Percentiles rank a stretch among this genome's conserved stretches.
These are phyloP conservation scores for Parmales sp. DNA, from an alignment of 108 stramenopile genomes.

Conservation along the genomic window DNA sequence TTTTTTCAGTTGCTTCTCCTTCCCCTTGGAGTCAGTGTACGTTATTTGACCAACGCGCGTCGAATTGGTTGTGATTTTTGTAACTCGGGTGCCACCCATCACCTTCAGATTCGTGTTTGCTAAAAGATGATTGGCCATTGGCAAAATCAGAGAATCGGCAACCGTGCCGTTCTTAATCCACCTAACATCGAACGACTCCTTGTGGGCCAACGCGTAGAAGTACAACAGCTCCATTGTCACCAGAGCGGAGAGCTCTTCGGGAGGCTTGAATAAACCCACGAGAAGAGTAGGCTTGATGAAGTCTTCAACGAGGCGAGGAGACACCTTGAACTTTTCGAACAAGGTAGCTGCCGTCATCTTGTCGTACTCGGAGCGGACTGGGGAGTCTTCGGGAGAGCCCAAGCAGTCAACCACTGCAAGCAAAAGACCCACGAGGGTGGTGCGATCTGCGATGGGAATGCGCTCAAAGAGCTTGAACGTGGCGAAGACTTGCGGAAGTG, in stretches of 20 bases:
- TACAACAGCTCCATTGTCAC: slow-evolving; percentile 88
- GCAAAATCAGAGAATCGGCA: slow-evolving; percentile 61
- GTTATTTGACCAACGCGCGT: not conserved
- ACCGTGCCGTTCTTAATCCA: slow-evolving; percentile 86
- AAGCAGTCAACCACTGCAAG: slow-evolving; percentile 75
- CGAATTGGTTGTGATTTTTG: slow-evolving; percentile 34
- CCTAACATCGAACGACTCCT: slow-evolving; percentile 82
- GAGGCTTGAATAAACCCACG: slow-evolving; percentile 71
- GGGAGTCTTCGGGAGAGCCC: slow-evolving; percentile 44
- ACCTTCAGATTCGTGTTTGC: slow-evolving; percentile 47
- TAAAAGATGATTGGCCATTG: slow-evolving; percentile 53
- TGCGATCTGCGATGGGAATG: slow-evolving; percentile 68
- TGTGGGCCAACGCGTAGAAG: slow-evolving; percentile 89
- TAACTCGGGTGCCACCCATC: slow-evolving; percentile 61
- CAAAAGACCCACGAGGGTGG: slow-evolving; percentile 75
- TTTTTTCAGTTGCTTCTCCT: not conserved
- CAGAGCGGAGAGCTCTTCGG: slow-evolving; percentile 78
- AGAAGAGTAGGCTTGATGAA: slow-evolving; percentile 71
- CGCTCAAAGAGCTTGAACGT: slow-evolving; percentile 81
- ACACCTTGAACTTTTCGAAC: slow-evolving; percentile 55
- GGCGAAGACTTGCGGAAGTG: slow-evolving; percentile 75
- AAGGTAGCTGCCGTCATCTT: slow-evolving; percentile 87
- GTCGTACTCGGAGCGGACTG: slow-evolving; percentile 61
- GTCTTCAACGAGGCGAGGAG: slow-evolving; percentile 59
- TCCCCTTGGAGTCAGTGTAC: not conserved